A percentile compares a stretch with the other conserved stretches of the same genome.
These are phyloP conservation scores for Camellia oleifera DNA, from an alignment of 179 eudicot species.

Conservation along the genomic window DNA sequence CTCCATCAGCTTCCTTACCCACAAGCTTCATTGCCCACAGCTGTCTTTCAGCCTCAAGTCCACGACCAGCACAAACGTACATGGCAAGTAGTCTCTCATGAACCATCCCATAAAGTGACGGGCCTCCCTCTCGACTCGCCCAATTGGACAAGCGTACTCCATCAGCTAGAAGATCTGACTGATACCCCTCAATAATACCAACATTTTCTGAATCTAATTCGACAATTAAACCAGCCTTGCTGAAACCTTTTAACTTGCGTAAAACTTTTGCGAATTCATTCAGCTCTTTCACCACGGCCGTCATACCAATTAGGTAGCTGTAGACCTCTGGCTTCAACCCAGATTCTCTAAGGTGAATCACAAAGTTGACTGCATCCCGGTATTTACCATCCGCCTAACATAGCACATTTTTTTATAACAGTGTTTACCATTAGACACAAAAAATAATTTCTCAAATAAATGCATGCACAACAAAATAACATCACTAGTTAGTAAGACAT, in stretches of 20 bases:
- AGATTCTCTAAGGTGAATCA: conserved; percentile 54
- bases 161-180: conserved; percentile 54
- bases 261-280: conserved; percentile 79
- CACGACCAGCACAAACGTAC: conserved; percentile 83
- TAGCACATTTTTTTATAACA: background rate
- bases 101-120: conserved; percentile 53
- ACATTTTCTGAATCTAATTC: conserved; percentile 51
- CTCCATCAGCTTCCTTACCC: conserved; percentile 70
- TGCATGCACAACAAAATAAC: conserved; percentile 8
- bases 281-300: conserved; percentile 83
- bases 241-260: conserved; percentile 64
- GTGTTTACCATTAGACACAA: conserved; percentile 1
- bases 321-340: conserved; percentile 76
- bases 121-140: conserved; percentile 56
- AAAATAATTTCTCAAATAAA: background rate
- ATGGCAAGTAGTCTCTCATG: conserved; percentile 86
- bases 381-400: conserved; percentile 75
- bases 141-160: conserved; percentile 65
- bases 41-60: conserved; percentile 72
- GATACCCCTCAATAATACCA: conserved; percentile 55
- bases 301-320: conserved; percentile 85
- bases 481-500: background rate
- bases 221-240: conserved; percentile 51
- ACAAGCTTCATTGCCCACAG: conserved; percentile 80
- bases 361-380: conserved; percentile 69